Evolutionary conservation across 164 flowering plant species (phyloP).

Genomic region (Tetracentron sinense): DNA sequence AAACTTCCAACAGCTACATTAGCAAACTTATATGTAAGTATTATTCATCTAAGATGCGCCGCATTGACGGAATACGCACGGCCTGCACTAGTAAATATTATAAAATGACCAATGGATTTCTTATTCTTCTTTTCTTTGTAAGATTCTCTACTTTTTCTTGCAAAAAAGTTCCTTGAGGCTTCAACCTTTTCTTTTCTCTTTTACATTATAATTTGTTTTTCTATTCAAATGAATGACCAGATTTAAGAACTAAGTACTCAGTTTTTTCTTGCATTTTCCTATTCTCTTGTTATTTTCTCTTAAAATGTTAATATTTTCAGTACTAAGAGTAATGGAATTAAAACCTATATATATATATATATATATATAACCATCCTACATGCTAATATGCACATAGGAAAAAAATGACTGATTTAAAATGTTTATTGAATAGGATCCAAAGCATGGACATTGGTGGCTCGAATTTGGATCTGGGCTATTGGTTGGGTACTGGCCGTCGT

Average conservation of each 20-base stretch:
- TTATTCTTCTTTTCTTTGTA: neutral
- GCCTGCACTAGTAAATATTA: neutral
- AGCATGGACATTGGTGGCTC: slow-evolving; percentile 92
- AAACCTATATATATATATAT: too few species aligned
- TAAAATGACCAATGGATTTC: neutral
- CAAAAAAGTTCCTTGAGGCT: neutral
- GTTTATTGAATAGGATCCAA: slow-evolving; percentile 56
- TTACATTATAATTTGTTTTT: too few species aligned
- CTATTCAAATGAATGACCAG: too few species aligned
- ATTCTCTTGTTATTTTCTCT: too few species aligned
- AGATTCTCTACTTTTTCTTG: slow-evolving; percentile 4
- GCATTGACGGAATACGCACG: neutral
- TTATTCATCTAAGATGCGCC: neutral
- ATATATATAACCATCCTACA: too few species aligned
- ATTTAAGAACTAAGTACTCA: neutral
- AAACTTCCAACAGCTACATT: neutral
- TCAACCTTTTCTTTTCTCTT: neutral
- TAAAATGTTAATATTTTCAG: too few species aligned
- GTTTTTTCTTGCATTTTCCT: too few species aligned
- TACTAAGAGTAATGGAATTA: too few species aligned
- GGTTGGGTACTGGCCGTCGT: slow-evolving; percentile 91
- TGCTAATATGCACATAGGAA: neutral
- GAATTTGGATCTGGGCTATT: slow-evolving; percentile 62
- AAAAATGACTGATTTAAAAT: neutral
- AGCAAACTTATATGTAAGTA: neutral